A percentile compares a stretch with the other conserved stretches of the same genome.
Evolutionary conservation across 2,329 filamentous ascomycete genomes (phyloP).

Genomic region (Alternaria sp.): DNA sequence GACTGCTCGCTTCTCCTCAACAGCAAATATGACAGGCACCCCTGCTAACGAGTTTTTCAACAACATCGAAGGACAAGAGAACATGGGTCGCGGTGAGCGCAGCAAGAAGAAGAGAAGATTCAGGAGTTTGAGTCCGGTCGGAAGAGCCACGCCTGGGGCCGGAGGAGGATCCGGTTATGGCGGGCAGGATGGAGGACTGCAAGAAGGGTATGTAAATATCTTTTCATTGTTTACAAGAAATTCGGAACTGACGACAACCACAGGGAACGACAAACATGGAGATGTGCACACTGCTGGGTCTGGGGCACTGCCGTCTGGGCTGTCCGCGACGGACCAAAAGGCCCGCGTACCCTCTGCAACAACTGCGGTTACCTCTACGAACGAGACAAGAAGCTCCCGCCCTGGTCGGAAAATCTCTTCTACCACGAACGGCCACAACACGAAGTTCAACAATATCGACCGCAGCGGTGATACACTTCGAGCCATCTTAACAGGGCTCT

Average conservation of each 20-base stretch:
- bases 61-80: constrained; percentile 66
- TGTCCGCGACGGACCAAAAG: constrained; percentile 87
- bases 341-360: constrained; percentile 85
- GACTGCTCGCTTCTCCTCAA: constrained; percentile 90
- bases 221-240: constrained; percentile 8
- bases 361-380: constrained; percentile 93
- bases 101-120: constrained; percentile 96
- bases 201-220: constrained; percentile 51
- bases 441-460: constrained; percentile 34
- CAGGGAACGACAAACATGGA: constrained; percentile 81
- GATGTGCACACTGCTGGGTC: constrained; percentile 85
- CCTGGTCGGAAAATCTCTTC: constrained; percentile 77
- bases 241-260: constrained; percentile 23
- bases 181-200: constrained; percentile 67
- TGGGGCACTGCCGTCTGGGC: constrained; percentile 94
- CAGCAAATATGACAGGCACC: constrained; percentile 77
- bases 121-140: constrained; percentile 83
- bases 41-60: constrained; percentile 70
- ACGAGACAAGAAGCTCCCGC: constrained; percentile 81
- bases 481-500: not conserved
- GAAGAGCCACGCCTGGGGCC: constrained; percentile 81
- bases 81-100: constrained; percentile 90
- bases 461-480: constrained; percentile 22
- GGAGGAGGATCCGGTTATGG: constrained; percentile 67
- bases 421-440: constrained; percentile 51